These are phyloP conservation scores for Populus pruinosa DNA, from an alignment of 345 rosid genomes.

Conservation along the genomic window DNA sequence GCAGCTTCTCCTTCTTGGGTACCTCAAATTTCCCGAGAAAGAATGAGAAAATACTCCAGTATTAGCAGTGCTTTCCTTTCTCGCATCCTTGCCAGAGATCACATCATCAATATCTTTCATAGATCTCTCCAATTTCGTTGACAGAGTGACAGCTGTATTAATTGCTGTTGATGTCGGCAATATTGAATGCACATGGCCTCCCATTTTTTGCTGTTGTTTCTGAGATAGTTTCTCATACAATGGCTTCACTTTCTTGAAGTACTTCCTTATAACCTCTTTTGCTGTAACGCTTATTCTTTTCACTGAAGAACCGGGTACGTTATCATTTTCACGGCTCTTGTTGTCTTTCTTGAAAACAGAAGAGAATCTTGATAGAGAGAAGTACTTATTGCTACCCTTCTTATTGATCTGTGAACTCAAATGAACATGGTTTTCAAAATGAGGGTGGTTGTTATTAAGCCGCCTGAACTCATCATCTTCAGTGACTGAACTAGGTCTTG, in stretches of 20 bases:
- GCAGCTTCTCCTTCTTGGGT: slow-evolving; percentile 60
- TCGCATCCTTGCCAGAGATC: slow-evolving; percentile 10
- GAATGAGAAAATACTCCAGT: slow-evolving; percentile 46
- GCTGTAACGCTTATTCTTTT: slow-evolving; percentile 76
- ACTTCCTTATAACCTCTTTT: slow-evolving; percentile 74
- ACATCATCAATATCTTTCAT: slow-evolving; percentile 8
- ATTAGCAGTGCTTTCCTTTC: slow-evolving; percentile 23
- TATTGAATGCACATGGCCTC: background rate
- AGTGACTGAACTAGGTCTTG: slow-evolving; percentile 78
- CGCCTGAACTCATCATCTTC: slow-evolving; percentile 63
- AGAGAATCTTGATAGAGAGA: slow-evolving; percentile 73
- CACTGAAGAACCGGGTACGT: slow-evolving; percentile 37
- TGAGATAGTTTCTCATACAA: slow-evolving; percentile 79
- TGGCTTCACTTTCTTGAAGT: slow-evolving; percentile 89
- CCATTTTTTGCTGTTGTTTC: slow-evolving; percentile 52
- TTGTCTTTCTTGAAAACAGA: slow-evolving; percentile 79
- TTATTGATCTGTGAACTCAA: slow-evolving; percentile 35
- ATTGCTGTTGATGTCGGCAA: background rate
- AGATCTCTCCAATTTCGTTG: slow-evolving; percentile 31
- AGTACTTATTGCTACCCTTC: slow-evolving; percentile 39
- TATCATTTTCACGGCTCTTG: slow-evolving; percentile 31
- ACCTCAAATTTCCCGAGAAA: slow-evolving; percentile 82
- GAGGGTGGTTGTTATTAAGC: slow-evolving; percentile 18
- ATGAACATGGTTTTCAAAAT: background rate
- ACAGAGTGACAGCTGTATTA: slow-evolving; percentile 9